Evolutionary conservation across 2,329 filamentous ascomycete genomes (phyloP), one percentile per base, ranked within the genome.

Genomic region (Ophiostoma sp.): DNA sequence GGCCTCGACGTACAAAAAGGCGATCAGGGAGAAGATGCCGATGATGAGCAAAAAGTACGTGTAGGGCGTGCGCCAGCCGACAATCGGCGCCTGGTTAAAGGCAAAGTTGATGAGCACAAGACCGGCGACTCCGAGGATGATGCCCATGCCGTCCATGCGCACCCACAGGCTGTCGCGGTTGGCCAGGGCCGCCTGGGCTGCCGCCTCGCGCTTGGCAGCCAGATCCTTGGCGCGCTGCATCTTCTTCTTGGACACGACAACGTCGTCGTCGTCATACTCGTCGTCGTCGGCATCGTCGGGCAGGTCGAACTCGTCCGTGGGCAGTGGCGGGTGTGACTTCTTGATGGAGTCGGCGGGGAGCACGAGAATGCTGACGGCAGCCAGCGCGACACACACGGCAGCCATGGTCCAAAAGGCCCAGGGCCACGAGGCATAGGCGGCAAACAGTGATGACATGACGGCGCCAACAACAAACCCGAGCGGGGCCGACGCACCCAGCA

Each of bases 101-200:
- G 85, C 83, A 71, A 88, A 83, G 74, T 88, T 87, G 75, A 87
- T 78, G 5, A 88, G 76, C 0, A 86, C 79, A 65, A 88, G 77
- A 0, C 81, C 84, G 0, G 79, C 77, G 31, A 87, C 80, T 2
- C 85, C 85, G 1, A 78, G 71, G 1, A 75, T 0, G 68, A 75
- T 76, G 48, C 76, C 76, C 31, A 33, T 36, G 10, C 54, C 75
- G 70, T 77, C 76, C 44, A 77, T 72, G 64, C 74, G 74, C 52
- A 69, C 67, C 75, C 76, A 77, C 15, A 77, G 70, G 33, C 72
- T 74, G 27, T 74, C 72, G 23, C 31, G 33, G 4, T 5, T 17
- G 52, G 36, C 44, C 7, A 39, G 15, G 8, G 33, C 7, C 2
- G 17, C 17, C 3, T 1, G 39, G 33, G 2, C 17, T 8, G 39